Evolutionary conservation across 1,284 basidiomycete genomes (phyloP).

Genomic region (Hypsizygus ulmarius): DNA sequence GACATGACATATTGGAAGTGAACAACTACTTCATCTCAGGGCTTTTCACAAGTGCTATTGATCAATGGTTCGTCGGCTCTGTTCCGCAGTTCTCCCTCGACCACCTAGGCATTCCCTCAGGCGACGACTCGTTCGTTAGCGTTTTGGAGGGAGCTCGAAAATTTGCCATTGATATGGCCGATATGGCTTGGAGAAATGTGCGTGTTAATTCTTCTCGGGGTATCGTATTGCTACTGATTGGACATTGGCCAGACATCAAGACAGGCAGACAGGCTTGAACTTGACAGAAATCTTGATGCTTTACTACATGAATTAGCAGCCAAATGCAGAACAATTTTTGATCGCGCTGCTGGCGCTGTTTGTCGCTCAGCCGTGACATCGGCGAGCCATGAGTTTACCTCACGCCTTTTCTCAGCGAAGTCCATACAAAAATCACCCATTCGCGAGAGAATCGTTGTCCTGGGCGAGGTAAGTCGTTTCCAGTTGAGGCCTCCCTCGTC

Average conservation of each 20-base stretch:
- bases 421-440: constrained; percentile 33
- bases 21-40: constrained; percentile 75
- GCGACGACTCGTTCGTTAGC: constrained; percentile 38
- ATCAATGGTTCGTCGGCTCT: constrained; percentile 74
- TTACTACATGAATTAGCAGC: constrained; percentile 60
- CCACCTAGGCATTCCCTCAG: constrained; percentile 50
- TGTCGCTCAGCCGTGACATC: constrained; percentile 57
- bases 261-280: constrained; percentile 44
- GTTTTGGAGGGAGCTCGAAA: constrained; percentile 42
- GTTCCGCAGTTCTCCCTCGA: constrained; percentile 53
- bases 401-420: constrained; percentile 8
- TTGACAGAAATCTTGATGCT: constrained; percentile 69
- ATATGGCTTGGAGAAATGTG: constrained; percentile 45
- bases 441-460: constrained; percentile 50
- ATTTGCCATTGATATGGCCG: constrained; percentile 42
- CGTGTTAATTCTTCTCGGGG: constrained; percentile 19
- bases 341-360: constrained; percentile 58
- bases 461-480: constrained; percentile 43
- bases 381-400: constrained; percentile 29
- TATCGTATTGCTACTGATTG: constrained; percentile 17
- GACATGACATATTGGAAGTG: constrained; percentile 76
- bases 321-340: constrained; percentile 61
- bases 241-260: constrained; percentile 42
- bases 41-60: constrained; percentile 64
- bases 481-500: constrained; percentile 23